Conservation (phyloP, 257 asterid genomes). For the Solanum chmielewskii region DNA sequence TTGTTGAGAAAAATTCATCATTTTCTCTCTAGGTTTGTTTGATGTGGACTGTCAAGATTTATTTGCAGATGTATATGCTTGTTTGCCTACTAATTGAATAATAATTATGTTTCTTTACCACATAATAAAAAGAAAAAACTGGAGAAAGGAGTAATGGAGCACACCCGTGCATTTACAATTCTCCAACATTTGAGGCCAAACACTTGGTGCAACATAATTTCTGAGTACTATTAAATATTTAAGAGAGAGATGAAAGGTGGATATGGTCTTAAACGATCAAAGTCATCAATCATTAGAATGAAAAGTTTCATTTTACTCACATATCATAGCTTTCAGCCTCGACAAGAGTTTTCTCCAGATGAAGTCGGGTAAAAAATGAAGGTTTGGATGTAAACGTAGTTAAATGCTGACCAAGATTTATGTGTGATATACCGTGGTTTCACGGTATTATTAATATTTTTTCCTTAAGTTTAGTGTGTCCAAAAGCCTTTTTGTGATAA, state of each 20-base stretch:
- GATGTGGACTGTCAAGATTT: neutral
- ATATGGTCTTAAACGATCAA: neutral
- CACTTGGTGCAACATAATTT: neutral
- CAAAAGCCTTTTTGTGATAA: no score
- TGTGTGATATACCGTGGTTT: conserved; percentile 17
- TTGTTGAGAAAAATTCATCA: neutral
- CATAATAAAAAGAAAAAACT: neutral
- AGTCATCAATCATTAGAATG: neutral
- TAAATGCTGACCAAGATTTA: conserved; percentile 94
- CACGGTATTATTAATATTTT: no score
- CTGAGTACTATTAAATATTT: neutral
- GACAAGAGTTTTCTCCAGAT: conserved; percentile 89
- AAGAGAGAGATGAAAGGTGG: neutral
- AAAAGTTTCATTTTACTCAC: conserved; percentile 25
- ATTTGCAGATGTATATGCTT: neutral
- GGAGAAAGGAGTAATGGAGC: neutral
- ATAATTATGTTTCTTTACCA: neutral
- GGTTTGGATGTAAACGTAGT: conserved; percentile 75
- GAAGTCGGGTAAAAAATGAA: conserved; percentile 70
- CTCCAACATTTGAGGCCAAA: neutral
- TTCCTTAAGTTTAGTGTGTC: no score
- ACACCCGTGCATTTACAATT: neutral
- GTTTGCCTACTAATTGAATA: neutral
- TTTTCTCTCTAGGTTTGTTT: neutral
- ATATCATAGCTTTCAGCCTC: conserved; percentile 92